Evolutionary conservation across 371 early-diverging fungal genomes (phyloP).

Genomic region (Mucor piriformis): DNA sequence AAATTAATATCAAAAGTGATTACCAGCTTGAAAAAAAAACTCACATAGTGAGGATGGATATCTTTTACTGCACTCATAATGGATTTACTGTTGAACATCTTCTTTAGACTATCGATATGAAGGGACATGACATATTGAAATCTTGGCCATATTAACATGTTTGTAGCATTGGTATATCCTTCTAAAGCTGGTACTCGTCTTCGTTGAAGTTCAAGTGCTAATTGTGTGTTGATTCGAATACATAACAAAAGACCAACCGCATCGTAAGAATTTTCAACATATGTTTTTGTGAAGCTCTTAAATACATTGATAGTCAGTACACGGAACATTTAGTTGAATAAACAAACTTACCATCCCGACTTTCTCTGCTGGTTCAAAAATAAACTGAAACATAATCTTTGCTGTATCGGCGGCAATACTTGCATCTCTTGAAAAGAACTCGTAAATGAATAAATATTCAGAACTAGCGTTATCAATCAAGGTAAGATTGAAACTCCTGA

Average conservation of each 20-base stretch:
- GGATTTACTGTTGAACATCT: conserved; percentile 63
- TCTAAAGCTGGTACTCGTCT: conserved; percentile 81
- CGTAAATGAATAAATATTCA: conserved; percentile 87
- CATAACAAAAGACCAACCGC: conserved; percentile 89
- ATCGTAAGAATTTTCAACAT: conserved; percentile 80
- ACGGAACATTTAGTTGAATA: background rate
- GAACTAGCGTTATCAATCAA: conserved; percentile 91
- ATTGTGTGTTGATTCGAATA: conserved; percentile 82
- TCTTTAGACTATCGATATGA: conserved; percentile 84
- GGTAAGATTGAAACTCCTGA: conserved; percentile 84
- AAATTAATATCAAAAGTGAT: too few species aligned
- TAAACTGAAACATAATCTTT: conserved; percentile 63
- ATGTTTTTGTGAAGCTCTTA: conserved; percentile 65
- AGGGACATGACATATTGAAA: conserved; percentile 87
- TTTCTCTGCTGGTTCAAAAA: conserved; percentile 85
- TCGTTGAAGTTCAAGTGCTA: conserved; percentile 80
- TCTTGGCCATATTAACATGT: conserved; percentile 92
- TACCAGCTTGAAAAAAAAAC: conserved; percentile 1
- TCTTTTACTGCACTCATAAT: conserved; percentile 64
- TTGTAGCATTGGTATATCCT: conserved; percentile 81
- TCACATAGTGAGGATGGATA: conserved; percentile 84
- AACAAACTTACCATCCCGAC: conserved; percentile 63
- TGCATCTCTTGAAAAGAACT: conserved; percentile 77
- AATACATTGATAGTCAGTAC: background rate
- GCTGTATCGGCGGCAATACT: conserved; percentile 49